These are phyloP conservation scores for Inga laurina DNA, from an alignment of 306 rosid species.

Conservation along the genomic window DNA sequence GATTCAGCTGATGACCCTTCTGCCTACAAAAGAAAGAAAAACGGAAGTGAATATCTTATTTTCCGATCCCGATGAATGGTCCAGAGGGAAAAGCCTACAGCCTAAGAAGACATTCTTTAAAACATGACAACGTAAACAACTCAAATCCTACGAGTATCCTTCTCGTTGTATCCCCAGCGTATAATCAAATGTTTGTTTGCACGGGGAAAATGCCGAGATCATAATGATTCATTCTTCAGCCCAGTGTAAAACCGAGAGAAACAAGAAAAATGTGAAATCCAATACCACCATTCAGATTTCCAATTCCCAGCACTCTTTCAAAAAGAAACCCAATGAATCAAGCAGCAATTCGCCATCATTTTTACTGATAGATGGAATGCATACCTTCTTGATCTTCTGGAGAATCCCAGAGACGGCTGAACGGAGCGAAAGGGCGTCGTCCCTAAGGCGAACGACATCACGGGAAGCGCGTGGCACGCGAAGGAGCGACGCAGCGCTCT, in stretches of 20 bases:
- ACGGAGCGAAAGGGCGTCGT: slow-evolving; percentile 89
- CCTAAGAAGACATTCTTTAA: neutral
- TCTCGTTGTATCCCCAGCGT: neutral
- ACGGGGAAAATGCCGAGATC: neutral
- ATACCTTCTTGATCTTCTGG: slow-evolving; percentile 88
- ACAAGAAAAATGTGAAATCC: slow-evolving; percentile 1
- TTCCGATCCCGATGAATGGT: neutral
- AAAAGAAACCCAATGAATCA: neutral
- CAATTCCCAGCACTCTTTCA: neutral
- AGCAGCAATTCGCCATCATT: neutral
- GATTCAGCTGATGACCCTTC: slow-evolving; percentile 99
- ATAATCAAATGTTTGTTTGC: neutral
- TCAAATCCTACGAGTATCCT: neutral
- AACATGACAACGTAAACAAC: neutral
- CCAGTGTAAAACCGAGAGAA: neutral
- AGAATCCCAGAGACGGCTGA: slow-evolving; percentile 84
- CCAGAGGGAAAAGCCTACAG: neutral
- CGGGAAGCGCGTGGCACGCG: slow-evolving; percentile 96
- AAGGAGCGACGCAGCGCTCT: slow-evolving; percentile 86
- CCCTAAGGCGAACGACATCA: slow-evolving; percentile 88
- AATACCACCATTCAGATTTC: neutral
- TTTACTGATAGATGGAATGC: too few species aligned
- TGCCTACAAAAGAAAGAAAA: slow-evolving; percentile 51
- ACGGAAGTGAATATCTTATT: neutral
- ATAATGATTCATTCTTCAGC: neutral